Evolutionary conservation across 2,329 filamentous ascomycete genomes (phyloP), one percentile per base, ranked within the genome.

Genomic region (Penicillium oxalicum): DNA sequence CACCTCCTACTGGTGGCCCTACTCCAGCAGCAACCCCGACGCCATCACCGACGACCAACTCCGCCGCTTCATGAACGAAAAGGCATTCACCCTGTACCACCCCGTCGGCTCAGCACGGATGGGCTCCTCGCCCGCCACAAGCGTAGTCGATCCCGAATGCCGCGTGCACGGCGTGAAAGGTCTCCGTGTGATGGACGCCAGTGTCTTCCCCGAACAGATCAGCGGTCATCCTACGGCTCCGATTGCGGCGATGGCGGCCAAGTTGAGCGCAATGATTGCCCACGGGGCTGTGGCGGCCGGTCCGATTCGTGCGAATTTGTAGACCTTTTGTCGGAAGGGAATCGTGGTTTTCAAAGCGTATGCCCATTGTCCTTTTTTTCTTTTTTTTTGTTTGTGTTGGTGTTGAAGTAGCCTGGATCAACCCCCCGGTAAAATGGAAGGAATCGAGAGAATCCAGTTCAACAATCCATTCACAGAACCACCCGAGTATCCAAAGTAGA

Each of bases 141-240:
- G 52, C n/a, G 56, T 59, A 2, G 59, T 61, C 4, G 56, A 60
- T 39, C 12, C 49, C 4, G 38, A 55, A 13, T 53, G 57, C n/a
- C 49, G 50, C 6, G 58, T 61, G 1, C 53, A 56, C 38, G 59
- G 56, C 2, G 50, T 60, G 5, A 48, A 51, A 9, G 41, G 51
- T 2, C 44, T 61, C 12, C 43, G 56, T 0, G 46, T 61, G 1
- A 55, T 58, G 47, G 59, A 60, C 48, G 53, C 53, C 1, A 58
- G 59, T 48, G 50, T 61, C 2, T 58, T 60, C 37, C 59, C 57
- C 3, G 54, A 58, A 34, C 54, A 58, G 37, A 47, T 56, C 4
- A 58, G 56, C 41, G 56, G 56, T 12, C 56, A 58, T 45, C 54
- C 56, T 2, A 55, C 50, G 2, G 54, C 55, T 4, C 48, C 55